Evolutionary conservation across 2,329 filamentous ascomycete species (phyloP).

Genomic region (Diaporthe vaccinii): DNA sequence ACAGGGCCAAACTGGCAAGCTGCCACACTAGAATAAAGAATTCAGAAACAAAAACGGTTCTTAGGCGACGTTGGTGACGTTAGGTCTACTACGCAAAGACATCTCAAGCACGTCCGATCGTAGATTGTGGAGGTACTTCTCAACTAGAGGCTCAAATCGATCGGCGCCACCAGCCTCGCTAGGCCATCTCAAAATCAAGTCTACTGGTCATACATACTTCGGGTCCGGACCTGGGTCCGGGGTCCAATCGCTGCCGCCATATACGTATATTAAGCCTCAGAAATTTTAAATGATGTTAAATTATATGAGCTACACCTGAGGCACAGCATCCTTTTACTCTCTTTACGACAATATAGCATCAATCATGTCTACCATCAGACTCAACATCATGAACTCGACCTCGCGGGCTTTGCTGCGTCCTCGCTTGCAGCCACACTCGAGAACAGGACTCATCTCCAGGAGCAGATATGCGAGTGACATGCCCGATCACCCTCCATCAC

Average conservation of each 20-base stretch:
- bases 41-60: neutral
- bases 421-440: neutral
- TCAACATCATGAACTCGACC: neutral
- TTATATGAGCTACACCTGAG: neutral
- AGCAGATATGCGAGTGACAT: slow-evolving; percentile 12
- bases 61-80: neutral
- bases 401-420: neutral
- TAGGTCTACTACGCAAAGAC: neutral
- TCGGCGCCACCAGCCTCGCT: slow-evolving; percentile 23
- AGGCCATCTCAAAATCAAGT: slow-evolving; percentile 7
- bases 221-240: neutral
- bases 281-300: neutral
- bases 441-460: neutral
- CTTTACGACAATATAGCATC: neutral
- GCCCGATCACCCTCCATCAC: slow-evolving; percentile 15
- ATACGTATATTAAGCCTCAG: neutral
- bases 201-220: slow-evolving; percentile 26
- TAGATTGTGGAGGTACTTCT: neutral
- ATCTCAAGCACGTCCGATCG: neutral
- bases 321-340: neutral
- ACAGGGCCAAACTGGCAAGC: neutral
- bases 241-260: neutral
- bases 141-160: slow-evolving; percentile 10
- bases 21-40: neutral
- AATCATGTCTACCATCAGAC: slow-evolving; percentile 4